Conservation (phyloP, 1,284 basidiomycete species). For the Malassezia caprae region DNA sequence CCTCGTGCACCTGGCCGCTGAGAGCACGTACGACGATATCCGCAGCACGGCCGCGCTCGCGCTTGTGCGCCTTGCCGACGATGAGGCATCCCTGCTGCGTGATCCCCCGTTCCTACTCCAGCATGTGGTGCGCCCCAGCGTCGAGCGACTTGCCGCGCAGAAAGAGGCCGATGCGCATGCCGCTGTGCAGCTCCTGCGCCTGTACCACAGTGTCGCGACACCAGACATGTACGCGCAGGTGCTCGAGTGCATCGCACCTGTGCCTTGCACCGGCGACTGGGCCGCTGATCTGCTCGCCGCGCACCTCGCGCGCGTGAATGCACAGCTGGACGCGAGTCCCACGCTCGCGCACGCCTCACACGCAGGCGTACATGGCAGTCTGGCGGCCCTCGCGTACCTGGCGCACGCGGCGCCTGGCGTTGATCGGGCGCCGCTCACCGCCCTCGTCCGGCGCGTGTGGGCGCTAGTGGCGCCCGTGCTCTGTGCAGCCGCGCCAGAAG, state of each 20-base stretch:
- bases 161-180: slow-evolving; percentile 27
- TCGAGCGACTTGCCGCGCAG: slow-evolving; percentile 22
- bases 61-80: slow-evolving; percentile 27
- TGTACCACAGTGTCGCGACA: slow-evolving; percentile 23
- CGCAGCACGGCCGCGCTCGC: slow-evolving; percentile 26
- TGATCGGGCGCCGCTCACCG: neutral
- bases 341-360: slow-evolving; percentile 4
- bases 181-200: slow-evolving; percentile 25
- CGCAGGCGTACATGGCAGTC: slow-evolving; percentile 44
- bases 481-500: slow-evolving; percentile 44
- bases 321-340: slow-evolving; percentile 27
- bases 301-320: slow-evolving; percentile 28
- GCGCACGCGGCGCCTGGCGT: slow-evolving; percentile 20
- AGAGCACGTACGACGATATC: slow-evolving; percentile 36
- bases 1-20: slow-evolving; percentile 26
- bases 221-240: neutral
- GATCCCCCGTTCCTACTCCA: slow-evolving; percentile 22
- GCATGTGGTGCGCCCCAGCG: slow-evolving; percentile 22
- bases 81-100: slow-evolving; percentile 11
- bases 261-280: neutral
- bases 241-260: neutral
- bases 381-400: slow-evolving; percentile 45
- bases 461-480: slow-evolving; percentile 39
- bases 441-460: slow-evolving; percentile 39
- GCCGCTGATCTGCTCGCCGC: neutral